These are phyloP conservation scores for Fusarium sp. DNA, from an alignment of 2,329 filamentous ascomycete genomes.

Conservation along the genomic window DNA sequence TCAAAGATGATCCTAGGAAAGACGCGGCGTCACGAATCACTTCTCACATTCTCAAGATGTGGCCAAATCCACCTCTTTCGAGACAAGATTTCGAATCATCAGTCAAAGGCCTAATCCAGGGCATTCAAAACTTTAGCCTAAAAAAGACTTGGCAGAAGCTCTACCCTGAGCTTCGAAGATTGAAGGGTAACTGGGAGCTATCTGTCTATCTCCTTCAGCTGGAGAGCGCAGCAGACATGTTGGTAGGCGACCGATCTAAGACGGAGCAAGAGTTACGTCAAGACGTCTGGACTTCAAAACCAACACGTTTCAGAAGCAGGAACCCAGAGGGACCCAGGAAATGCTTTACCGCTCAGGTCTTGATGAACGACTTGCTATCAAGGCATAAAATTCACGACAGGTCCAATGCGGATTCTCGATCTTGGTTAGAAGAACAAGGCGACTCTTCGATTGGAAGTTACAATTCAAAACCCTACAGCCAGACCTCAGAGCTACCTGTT, in stretches of 20 bases:
- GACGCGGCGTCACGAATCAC: neutral
- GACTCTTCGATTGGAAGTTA: neutral
- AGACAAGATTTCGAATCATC: neutral
- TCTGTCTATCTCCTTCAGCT: conserved; percentile 8
- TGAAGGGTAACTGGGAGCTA: conserved; percentile 6
- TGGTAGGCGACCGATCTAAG: neutral
- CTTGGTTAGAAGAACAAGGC: neutral
- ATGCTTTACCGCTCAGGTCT: fast-evolving
- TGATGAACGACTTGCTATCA: neutral
- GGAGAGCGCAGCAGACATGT: neutral
- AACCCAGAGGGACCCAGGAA: fast-evolving
- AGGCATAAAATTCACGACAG: neutral
- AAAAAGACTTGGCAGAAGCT: neutral
- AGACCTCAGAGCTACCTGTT: neutral
- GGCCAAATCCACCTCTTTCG: conserved; percentile 9
- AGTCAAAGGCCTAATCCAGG: neutral
- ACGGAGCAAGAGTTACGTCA: neutral
- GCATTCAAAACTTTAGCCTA: neutral
- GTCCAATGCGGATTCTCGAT: too few relatives aligned
- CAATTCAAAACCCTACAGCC: fast-evolving
- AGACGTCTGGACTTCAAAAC: conserved; percentile 4
- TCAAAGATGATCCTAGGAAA: fast-evolving
- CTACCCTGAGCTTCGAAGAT: conserved; percentile 3
- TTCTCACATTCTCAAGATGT: neutral
- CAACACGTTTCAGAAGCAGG: fast-evolving